Evolutionary conservation across 768 basidiomycete genomes (phyloP).

Genomic region (Rhodosporidiobolus odoratus): DNA sequence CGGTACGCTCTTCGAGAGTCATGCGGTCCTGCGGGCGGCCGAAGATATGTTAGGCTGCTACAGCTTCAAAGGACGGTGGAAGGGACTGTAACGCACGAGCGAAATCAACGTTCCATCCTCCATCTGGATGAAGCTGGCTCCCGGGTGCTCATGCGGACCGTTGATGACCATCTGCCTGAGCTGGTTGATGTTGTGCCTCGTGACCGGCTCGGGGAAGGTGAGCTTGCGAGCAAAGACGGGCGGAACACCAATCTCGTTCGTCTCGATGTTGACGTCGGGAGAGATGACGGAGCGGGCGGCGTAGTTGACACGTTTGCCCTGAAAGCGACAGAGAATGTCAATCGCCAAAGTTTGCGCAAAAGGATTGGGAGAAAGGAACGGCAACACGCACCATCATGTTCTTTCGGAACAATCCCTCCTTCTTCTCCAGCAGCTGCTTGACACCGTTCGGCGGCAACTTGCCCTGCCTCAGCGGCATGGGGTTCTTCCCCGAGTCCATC

Average conservation of each 20-base stretch:
- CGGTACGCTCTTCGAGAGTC: slow-evolving; percentile 80
- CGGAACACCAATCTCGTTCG: slow-evolving; percentile 95
- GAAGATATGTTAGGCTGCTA: background rate
- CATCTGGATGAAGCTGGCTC: slow-evolving; percentile 88
- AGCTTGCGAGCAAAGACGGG: slow-evolving; percentile 94
- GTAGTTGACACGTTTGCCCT: slow-evolving; percentile 99
- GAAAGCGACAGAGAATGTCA: background rate
- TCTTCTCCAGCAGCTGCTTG: slow-evolving; percentile 96
- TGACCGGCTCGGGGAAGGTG: slow-evolving; percentile 97
- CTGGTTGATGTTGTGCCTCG: slow-evolving; percentile 78
- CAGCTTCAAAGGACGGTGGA: background rate
- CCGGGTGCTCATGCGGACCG: slow-evolving; percentile 81
- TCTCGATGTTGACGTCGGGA: slow-evolving; percentile 97
- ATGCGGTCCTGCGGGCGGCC: slow-evolving; percentile 63
- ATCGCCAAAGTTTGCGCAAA: background rate
- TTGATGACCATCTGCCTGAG: slow-evolving; percentile 84
- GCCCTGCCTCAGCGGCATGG: slow-evolving; percentile 72
- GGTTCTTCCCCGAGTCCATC: slow-evolving; percentile 94
- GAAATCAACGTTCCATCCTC: slow-evolving; percentile 86
- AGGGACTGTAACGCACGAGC: slow-evolving; percentile 54
- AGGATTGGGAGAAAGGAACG: background rate
- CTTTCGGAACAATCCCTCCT: slow-evolving; percentile 94
- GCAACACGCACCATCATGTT: slow-evolving; percentile 84
- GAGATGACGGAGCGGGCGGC: slow-evolving; percentile 99
- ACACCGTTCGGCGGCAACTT: slow-evolving; percentile 87